Evolutionary conservation across 2,329 filamentous ascomycete genomes (phyloP).

Genomic region (Stagonosporopsis cucurbitacearum): DNA sequence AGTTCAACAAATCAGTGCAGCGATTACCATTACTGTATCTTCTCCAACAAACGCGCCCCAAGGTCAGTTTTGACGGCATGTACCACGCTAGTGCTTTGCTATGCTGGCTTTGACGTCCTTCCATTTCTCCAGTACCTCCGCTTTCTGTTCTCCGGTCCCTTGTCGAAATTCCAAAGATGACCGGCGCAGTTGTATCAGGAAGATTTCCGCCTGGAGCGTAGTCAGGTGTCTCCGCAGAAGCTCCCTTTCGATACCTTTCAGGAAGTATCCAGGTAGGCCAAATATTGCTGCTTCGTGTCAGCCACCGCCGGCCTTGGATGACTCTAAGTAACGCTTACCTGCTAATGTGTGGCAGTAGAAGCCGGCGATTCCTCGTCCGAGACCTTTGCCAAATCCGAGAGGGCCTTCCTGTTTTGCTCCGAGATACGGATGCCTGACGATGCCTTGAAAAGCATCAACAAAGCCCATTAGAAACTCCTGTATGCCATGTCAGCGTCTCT

Average conservation of each 20-base stretch:
- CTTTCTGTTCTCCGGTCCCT: conserved; percentile 4
- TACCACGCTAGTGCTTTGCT: background rate
- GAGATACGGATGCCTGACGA: conserved; percentile 74
- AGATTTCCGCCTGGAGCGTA: conserved; percentile 20
- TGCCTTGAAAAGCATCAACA: conserved; percentile 76
- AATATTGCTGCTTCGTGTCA: conserved; percentile 14
- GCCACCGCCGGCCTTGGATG: background rate
- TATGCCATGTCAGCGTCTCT: background rate
- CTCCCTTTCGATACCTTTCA: conserved; percentile 20
- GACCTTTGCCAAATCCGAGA: conserved; percentile 60
- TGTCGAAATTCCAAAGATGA: conserved; percentile 2
- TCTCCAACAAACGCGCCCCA: too few species aligned
- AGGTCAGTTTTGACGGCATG: too few species aligned
- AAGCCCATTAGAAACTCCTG: conserved; percentile 73
- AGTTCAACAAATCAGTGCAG: background rate
- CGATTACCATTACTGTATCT: background rate
- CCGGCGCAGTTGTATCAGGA: conserved; percentile 19
- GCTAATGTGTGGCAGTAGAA: conserved; percentile 20
- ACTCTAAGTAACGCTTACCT: background rate
- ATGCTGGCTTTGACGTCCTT: conserved; percentile 2
- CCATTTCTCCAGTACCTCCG: conserved; percentile 12
- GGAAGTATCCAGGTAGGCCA: conserved; percentile 19
- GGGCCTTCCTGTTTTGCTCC: conserved; percentile 68
- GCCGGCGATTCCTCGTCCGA: conserved; percentile 39
- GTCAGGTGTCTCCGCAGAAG: conserved; percentile 17